Evolutionary conservation across 345 rosid species (phyloP), one percentile per base, ranked within the genome.

Genomic region (Mercurialis annua): DNA sequence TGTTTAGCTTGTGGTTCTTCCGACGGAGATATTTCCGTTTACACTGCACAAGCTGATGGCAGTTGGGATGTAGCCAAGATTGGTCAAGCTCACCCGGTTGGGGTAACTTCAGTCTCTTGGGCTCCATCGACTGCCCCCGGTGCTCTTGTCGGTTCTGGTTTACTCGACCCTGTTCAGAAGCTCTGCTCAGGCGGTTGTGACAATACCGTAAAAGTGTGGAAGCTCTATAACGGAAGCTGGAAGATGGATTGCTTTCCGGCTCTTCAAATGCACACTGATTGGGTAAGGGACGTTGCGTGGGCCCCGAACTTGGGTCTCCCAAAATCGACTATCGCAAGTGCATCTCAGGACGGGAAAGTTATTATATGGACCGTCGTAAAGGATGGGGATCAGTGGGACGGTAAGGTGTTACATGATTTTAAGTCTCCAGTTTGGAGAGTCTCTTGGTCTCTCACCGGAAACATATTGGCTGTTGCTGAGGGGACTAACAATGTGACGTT

Each of bases 111-210:
- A 4, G 73, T 70, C 29, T 71, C 74, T 0, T 71, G 74, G 74
- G 74, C 74, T 17, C 74, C 74, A 54, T 71, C 68, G 6, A 71
- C 74, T 8, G 68, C 74, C 4, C 74, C 74, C 1, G 68, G 68
- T 21, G 68, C 68, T 36, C 68, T 71, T 33, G 68, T 71, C 10
- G 67, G 56, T 30, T 63, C 74, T 6, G 62, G 62, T 54, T 20
- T 62, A 26, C 68, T 71, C 18, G 63, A 63, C 44, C 67, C 73
- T 2, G 73, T 70, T 31, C 73, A 62, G 40, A 70, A 70, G 73
- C 73, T 70, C 33, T 70, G 73, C 62, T 70, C 73, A 0, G 73
- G 73, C 1, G 73, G 73, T 63, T 70, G 73, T 43, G 73, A 70
- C 62, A 70, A 62, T 46, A 62, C 68, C 10, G 73, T 70, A 33